phyloP scores from a whole-genome alignment of 2,329 filamentous ascomycete genomes.

The Emmonsiellopsis sp. region DNA sequence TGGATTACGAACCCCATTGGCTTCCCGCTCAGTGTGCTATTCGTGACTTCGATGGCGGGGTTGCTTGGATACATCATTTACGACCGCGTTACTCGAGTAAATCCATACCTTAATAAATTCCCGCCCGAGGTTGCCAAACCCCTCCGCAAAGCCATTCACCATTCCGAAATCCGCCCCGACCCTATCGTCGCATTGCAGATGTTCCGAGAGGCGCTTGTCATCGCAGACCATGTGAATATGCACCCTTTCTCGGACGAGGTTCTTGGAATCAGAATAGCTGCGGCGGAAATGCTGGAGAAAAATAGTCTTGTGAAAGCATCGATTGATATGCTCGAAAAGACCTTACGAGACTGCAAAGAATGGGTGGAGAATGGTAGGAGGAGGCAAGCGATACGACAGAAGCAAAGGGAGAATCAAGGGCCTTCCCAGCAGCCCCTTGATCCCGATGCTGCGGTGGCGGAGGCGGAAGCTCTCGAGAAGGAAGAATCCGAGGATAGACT shows the following conservation, averaged over 20 bases:
- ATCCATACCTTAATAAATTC: conserved; percentile 33
- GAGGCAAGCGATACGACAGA: conserved; percentile 12
- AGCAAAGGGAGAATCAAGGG: conserved; percentile 8
- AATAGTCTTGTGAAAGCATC: conserved; percentile 60
- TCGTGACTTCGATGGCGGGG: conserved; percentile 23
- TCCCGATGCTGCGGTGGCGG: conserved; percentile 9
- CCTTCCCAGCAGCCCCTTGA: conserved; percentile 11
- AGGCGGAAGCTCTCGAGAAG: conserved; percentile 12
- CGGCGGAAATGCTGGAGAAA: conserved; percentile 71
- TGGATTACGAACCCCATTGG: conserved; percentile 35
- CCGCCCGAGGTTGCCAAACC: conserved; percentile 42
- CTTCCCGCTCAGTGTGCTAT: conserved; percentile 32
- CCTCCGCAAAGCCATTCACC: conserved; percentile 77
- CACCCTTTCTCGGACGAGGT: conserved; percentile 89
- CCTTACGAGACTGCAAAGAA: conserved; percentile 56
- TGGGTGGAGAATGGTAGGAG: conserved; percentile 24
- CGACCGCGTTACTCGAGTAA: conserved; percentile 32
- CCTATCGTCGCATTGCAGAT: conserved; percentile 69
- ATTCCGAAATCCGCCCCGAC: conserved; percentile 66
- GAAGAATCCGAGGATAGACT: conserved; percentile 30
- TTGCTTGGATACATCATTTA: conserved; percentile 34
- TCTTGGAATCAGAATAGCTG: conserved; percentile 75
- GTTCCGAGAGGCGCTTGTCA: conserved; percentile 68
- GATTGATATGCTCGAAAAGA: conserved; percentile 67
- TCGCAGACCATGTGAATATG: conserved; percentile 63